These are phyloP conservation scores for Venturia carpophila DNA, from an alignment of 2,329 filamentous ascomycete species.

Conservation along the genomic window DNA sequence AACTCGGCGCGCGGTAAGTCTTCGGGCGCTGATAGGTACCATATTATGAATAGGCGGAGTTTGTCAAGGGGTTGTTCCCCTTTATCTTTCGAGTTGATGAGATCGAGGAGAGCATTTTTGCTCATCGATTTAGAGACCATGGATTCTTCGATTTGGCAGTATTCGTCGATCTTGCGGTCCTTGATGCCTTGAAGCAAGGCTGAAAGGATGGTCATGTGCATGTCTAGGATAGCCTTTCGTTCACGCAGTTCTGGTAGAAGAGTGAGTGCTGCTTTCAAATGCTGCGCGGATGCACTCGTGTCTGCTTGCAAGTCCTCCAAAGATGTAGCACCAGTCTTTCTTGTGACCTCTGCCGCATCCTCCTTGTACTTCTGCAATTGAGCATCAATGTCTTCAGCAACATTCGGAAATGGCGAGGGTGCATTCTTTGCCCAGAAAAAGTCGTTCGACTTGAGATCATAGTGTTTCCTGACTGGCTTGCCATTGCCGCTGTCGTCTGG, in stretches of 20 bases:
- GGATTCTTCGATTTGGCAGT: conserved; percentile 89
- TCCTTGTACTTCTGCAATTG: conserved; percentile 94
- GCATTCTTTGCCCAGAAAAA: conserved; percentile 98
- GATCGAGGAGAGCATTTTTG: conserved; percentile 78
- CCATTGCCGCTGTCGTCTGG: conserved; percentile 70
- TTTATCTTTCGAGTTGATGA: conserved; percentile 73
- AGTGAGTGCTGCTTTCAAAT: conserved; percentile 92
- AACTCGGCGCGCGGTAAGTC: conserved; percentile 78
- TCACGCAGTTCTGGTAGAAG: conserved; percentile 85
- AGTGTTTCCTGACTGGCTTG: conserved; percentile 71
- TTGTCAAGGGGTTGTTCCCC: conserved; percentile 83
- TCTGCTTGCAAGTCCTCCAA: conserved; percentile 91
- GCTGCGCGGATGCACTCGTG: conserved; percentile 79
- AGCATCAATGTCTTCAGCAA: conserved; percentile 90
- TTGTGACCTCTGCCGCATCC: conserved; percentile 87
- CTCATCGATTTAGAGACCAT: conserved; percentile 86
- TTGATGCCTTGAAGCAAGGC: conserved; percentile 77
- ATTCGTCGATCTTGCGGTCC: conserved; percentile 89
- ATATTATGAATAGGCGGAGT: conserved; percentile 89
- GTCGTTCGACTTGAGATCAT: conserved; percentile 82
- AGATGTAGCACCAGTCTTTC: conserved; percentile 85
- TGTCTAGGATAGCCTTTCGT: conserved; percentile 85
- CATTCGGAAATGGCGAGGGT: conserved; percentile 82
- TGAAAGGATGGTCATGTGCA: conserved; percentile 98
- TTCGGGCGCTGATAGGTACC: conserved; percentile 80